These are phyloP conservation scores for Schizonepeta tenuifolia DNA, from an alignment of 257 asterid genomes.

Conservation along the genomic window DNA sequence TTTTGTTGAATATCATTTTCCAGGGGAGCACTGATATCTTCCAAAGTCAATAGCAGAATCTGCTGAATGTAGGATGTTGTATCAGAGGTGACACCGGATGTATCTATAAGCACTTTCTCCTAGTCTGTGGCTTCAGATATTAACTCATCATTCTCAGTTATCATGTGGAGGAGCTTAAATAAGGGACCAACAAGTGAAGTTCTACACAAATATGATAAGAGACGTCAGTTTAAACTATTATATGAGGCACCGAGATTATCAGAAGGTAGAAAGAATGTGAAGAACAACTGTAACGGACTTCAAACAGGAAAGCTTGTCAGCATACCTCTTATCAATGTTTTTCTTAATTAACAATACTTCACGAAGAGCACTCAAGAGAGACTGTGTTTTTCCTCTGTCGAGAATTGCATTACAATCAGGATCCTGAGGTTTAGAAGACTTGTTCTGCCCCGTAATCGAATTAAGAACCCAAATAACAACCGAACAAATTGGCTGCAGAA, in stretches of 20 bases:
- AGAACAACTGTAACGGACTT: conserved; percentile 8
- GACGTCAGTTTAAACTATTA: conserved; percentile 30
- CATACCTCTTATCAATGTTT: conserved; percentile 70
- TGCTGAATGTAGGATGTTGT: conserved; percentile 64
- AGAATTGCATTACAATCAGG: conserved; percentile 37
- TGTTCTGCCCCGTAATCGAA: conserved; percentile 48
- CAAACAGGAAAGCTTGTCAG: conserved; percentile 16
- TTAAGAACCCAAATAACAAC: conserved; percentile 58
- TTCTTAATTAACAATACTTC: conserved; percentile 81
- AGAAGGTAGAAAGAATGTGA: conserved; percentile 1
- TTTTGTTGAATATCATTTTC: conserved; percentile 41
- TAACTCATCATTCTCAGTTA: conserved; percentile 50
- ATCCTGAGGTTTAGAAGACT: conserved; percentile 34
- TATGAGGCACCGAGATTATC: conserved; percentile 12
- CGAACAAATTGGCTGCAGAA: conserved; percentile 64
- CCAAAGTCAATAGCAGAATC: conserved; percentile 67
- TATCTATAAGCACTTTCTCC: too few species aligned
- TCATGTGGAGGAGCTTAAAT: conserved; percentile 65
- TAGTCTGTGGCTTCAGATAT: conserved; percentile 45
- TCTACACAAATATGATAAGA: conserved; percentile 47
- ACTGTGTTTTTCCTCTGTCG: conserved; percentile 44
- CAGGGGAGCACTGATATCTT: conserved; percentile 67
- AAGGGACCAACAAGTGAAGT: conserved; percentile 72
- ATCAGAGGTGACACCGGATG: conserved; percentile 47
- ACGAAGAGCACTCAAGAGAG: conserved; percentile 66